Evolutionary conservation across 2,329 filamentous ascomycete genomes (phyloP), one percentile per base, ranked within the genome.

Genomic region (Fusarium sp.): DNA sequence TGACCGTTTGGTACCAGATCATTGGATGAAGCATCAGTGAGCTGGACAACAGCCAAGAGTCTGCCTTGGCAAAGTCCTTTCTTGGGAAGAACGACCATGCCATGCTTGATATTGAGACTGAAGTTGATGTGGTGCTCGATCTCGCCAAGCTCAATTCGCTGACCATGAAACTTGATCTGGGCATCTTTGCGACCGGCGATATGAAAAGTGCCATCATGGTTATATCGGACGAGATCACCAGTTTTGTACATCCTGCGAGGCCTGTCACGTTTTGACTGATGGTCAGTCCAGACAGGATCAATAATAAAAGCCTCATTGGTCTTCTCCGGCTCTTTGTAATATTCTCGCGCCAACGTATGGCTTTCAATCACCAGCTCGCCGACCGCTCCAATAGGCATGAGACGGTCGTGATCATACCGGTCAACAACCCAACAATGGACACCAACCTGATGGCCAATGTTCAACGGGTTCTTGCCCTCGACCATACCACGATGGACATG

Each of bases 341-440:
- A 88, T 41, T 84, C 84, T 18, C 82, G 77, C 18, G 83, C 84
- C 12, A 88, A 81, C 1, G 81, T 80, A 45, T 65, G 51, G 14
- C 72, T 58, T 46, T 81, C 80, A 11, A 84, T 73, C 5, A 80
- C 59, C 4, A 82, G 58, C 67, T 82, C 81, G 0, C 79, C 79
- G 1, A 77, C 53, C 0, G 69, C 70, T 1, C 79, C 79, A 2
- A 79, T 39, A 0, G 78, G 77, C 45, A 74, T 67, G 1, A 80
- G 72, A 3, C 67, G 59, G 23, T 77, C 18, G 31, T 70, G 65
- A 23, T 79, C 70, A 16, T 71, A 58, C 2, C 62, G 51, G 10
- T 78, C 73, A 6, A 76, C 73, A 25, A 80, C 46, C 76, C 77
- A 79, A 26, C 58, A 65, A 12, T 61, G n/a, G 14, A 68, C 19